Evolutionary conservation across 805 yeast genomes (phyloP), one percentile per base, ranked within the genome.

Genomic region (Isabelozyma heimii): DNA sequence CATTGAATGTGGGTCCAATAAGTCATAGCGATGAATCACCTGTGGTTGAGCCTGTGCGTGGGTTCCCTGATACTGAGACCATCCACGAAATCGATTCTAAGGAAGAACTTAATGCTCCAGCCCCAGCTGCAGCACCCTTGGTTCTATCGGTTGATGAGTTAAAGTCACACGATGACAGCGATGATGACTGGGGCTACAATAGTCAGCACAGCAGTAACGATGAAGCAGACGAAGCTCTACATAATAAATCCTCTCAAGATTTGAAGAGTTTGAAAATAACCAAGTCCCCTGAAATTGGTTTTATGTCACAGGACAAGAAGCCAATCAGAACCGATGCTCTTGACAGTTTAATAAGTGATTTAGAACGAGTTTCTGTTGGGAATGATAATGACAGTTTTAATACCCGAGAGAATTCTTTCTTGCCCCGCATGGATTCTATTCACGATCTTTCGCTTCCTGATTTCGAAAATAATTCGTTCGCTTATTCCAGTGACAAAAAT

Each of bases 261-360:
- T 38, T 38, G 37, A 37, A 37, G n/a, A 38, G 33, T 15, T 12
- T 20, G 37, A 35, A n/a, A 8, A 38, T 27, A 14, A 44, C 14
- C 39, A 37, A 40, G 27, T 33, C 40, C 14, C 26, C 16, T 4
- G 47, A 43, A 8, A 44, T 28, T 39, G 14, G n/a, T 15, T 8
- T 35, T 44, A 8, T 45, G 24, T 24, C 20, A 42, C 13, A 47
- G 43, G 12, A 51, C 41, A 42, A 51, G 45, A 44, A 39, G 38
- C 33, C 46, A 27, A 55, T 53, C 24, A 52, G 59, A 33, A 63
- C 69, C 3, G 69, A 61, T 37, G 68, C 70, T 5, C 54, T 73
- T 28, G 77, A 72, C 47, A 61, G 70, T 5, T 54, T 73, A n/a
- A 72, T 73, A 14, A 58, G 64, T 46, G 76, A 73, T 49, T 55